A percentile compares a stretch with the other conserved stretches of the same genome.
phyloP scores from a whole-genome alignment of 2,329 filamentous ascomycete species.

The Hymenoscyphus linearis region DNA sequence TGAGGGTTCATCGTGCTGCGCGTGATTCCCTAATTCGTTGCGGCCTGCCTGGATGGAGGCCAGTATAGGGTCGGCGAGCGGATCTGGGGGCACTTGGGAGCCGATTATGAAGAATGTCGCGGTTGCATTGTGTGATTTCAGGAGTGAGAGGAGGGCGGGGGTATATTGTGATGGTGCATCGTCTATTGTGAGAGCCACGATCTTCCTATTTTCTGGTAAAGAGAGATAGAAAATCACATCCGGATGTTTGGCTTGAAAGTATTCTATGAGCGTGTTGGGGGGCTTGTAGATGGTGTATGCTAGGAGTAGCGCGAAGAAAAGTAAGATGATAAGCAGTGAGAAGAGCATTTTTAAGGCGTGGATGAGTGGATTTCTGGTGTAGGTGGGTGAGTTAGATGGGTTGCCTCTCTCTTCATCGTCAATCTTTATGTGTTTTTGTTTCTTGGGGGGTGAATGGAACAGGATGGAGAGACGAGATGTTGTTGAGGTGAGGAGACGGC shows the following conservation, averaged over 20 bases:
- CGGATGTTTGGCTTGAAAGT: constrained; percentile 67
- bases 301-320: constrained; percentile 31
- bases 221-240: constrained; percentile 71
- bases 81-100: constrained; percentile 57
- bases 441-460: background rate
- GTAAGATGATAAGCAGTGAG: constrained; percentile 17
- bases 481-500: background rate
- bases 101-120: constrained; percentile 92
- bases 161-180: constrained; percentile 76
- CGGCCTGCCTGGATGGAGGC: constrained; percentile 53
- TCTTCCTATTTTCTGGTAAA: constrained; percentile 50
- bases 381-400: background rate
- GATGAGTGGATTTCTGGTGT: background rate
- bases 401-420: constrained; percentile 27
- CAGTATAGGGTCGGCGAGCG: constrained; percentile 42
- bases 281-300: constrained; percentile 78
- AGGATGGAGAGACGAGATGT: background rate
- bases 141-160: constrained; percentile 59
- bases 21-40: constrained; percentile 80
- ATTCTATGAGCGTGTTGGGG: constrained; percentile 62
- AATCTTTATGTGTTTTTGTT: constrained; percentile 29
- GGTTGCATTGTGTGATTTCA: constrained; percentile 60
- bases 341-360: constrained; percentile 17
- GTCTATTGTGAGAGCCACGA: constrained; percentile 81
- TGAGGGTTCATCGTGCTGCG: constrained; percentile 80